Evolutionary conservation across 352 stramenopile species (phyloP), one percentile per base, ranked within the genome.

Genomic region (Pythium aquatile): DNA sequence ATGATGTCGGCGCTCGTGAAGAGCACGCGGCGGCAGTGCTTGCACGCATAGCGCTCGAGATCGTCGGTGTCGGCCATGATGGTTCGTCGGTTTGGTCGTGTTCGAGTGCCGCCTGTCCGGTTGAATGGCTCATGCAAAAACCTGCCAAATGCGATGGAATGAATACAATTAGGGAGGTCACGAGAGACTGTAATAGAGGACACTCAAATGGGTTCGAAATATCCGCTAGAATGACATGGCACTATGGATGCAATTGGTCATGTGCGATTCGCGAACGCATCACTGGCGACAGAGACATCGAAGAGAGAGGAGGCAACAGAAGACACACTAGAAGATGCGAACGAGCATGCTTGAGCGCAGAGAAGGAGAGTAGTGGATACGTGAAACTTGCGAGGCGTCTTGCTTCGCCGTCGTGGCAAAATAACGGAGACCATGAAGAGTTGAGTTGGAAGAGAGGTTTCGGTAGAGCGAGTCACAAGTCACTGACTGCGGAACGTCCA

Each of bases 1-100:
- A 76, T 65, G 32, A 93, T 58, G 30, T 90, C 74, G 4, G 75
- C 73, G 63, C 66, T 83, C 48, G 73, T 88, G 70, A 93, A 93
- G 24, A 91, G 63, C 56, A 88, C 65, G 52, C 67, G 69, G 52
- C 84, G 82, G 71, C 84, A 93, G 57, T 87, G 77, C 58, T 83
- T 87, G 72, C 84, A 93, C 47, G 83, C 80, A 63, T 79, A 93
- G 49, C 66, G 66, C 28, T 72, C 54, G 26, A 46, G 29, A 14
- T 61, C 40, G 16, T 62, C 37, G 24, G 10, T 42, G 13, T 67
- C 66, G 9, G 59, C 52, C 66, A 72, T 72, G 28, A 26, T 62
- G 13, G 7, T 26, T 57, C 20, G 20, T 24, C 20, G 20, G 20
- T 24, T 24, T 24, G 20, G 10, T 46, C 33, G 30, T 33, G 6